phyloP scores from a whole-genome alignment of 2,329 filamentous ascomycete species.

The Blastomyces parvus region DNA sequence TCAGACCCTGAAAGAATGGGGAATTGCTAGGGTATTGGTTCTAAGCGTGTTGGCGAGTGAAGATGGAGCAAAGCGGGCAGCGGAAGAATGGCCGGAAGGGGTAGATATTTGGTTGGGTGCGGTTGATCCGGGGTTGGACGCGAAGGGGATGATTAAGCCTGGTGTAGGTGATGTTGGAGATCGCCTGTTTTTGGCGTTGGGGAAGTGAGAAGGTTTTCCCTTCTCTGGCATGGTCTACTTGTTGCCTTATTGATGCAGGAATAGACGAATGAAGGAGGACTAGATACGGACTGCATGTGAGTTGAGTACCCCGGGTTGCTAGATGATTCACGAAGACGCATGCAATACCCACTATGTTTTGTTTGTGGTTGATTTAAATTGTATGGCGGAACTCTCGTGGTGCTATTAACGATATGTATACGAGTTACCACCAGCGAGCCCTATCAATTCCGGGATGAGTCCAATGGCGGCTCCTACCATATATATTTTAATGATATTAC shows the following conservation, averaged over 20 bases:
- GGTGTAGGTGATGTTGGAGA: conserved; percentile 88
- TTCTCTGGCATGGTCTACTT: not conserved
- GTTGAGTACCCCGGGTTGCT: not conserved
- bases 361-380: not conserved
- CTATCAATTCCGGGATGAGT: not conserved
- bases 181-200: conserved; percentile 76
- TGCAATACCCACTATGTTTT: not conserved
- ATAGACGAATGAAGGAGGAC: not conserved
- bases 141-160: conserved; percentile 81
- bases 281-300: not conserved
- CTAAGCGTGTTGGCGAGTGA: conserved; percentile 64
- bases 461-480: not conserved
- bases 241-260: not conserved
- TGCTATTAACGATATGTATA: not conserved
- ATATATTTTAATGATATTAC: not conserved
- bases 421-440: not conserved
- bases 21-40: conserved; percentile 70
- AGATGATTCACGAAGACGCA: not conserved
- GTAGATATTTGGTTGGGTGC: conserved; percentile 66
- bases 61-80: conserved; percentile 61
- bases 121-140: conserved; percentile 62
- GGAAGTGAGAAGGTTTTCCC: conserved; percentile 49
- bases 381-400: not conserved
- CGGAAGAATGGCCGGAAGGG: conserved; percentile 57
- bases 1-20: conserved; percentile 82